A percentile compares a stretch with the other conserved stretches of the same genome.
Evolutionary conservation across 116 monocot species (phyloP).

Genomic region (Trichopus zeylanicus): DNA sequence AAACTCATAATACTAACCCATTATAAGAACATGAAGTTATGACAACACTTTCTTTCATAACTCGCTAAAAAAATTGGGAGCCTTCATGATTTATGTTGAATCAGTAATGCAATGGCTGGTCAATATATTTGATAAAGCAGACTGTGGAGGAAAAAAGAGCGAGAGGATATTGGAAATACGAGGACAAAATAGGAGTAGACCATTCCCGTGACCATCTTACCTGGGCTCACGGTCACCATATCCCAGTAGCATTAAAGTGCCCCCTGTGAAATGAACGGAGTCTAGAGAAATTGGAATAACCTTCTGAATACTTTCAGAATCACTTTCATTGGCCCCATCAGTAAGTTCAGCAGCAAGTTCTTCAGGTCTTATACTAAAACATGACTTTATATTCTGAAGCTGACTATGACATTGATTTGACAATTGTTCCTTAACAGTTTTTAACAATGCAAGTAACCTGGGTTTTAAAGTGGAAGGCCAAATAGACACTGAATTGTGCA

Average conservation of each 20-base stretch:
- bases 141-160: not conserved
- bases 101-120: not conserved
- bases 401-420: slow-evolving; percentile 20
- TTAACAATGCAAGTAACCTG: slow-evolving; percentile 11
- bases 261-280: slow-evolving; percentile 76
- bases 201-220: slow-evolving; percentile 21
- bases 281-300: slow-evolving; percentile 68
- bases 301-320: slow-evolving; percentile 36
- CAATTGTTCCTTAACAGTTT: slow-evolving; percentile 12
- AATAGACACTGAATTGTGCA: slow-evolving; percentile 14
- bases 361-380: slow-evolving; percentile 35
- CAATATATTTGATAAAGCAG: not conserved
- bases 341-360: slow-evolving; percentile 51
- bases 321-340: slow-evolving; percentile 32
- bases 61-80: too few relatives aligned
- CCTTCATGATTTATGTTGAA: too few relatives aligned
- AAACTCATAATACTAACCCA: too few relatives aligned
- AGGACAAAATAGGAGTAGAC: not conserved
- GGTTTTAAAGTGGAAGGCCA: slow-evolving; percentile 20
- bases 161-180: not conserved
- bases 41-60: too few relatives aligned
- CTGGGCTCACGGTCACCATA: slow-evolving; percentile 91
- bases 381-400: slow-evolving; percentile 38
- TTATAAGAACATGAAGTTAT: too few relatives aligned
- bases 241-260: slow-evolving; percentile 80